Conservation (phyloP, 192 early-diverging fungal genomes). For the Coemansia sp. region DNA sequence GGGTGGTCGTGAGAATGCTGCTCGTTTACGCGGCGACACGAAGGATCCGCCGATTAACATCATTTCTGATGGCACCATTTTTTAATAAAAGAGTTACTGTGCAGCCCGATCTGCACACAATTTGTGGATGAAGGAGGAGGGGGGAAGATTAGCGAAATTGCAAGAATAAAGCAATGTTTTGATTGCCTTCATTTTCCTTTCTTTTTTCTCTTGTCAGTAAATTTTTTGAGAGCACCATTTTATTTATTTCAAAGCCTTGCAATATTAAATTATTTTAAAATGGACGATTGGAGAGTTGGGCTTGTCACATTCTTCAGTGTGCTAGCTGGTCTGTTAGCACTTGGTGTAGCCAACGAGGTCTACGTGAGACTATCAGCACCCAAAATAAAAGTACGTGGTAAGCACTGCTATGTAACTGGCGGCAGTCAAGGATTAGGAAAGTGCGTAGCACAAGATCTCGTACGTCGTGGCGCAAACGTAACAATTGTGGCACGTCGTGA, state of each 20-base stretch:
- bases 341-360: constrained; percentile 13
- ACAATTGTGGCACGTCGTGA: constrained; percentile 64
- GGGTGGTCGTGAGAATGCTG: constrained; percentile 86
- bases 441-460: constrained; percentile 62
- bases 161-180: too few relatives aligned
- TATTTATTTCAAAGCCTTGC: neutral
- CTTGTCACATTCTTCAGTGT: constrained; percentile 26
- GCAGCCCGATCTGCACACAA: too few relatives aligned
- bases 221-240: too few relatives aligned
- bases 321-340: constrained; percentile 19
- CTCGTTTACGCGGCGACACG: constrained; percentile 69
- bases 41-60: constrained; percentile 91
- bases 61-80: constrained; percentile 81
- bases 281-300: constrained; percentile 47
- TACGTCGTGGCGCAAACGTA: constrained; percentile 66
- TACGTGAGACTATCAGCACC: constrained; percentile 21
- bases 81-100: constrained; percentile 55
- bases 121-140: neutral
- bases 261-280: constrained; percentile 1
- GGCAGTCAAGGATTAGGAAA: constrained; percentile 74
- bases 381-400: constrained; percentile 47
- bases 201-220: too few relatives aligned
- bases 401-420: constrained; percentile 74
- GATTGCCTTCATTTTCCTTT: constrained; percentile 3
- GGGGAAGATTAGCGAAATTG: too few relatives aligned